Base-by-base conservation (phyloP, 805 yeast genomes). In the Priceomyces fermenticarens region DNA sequence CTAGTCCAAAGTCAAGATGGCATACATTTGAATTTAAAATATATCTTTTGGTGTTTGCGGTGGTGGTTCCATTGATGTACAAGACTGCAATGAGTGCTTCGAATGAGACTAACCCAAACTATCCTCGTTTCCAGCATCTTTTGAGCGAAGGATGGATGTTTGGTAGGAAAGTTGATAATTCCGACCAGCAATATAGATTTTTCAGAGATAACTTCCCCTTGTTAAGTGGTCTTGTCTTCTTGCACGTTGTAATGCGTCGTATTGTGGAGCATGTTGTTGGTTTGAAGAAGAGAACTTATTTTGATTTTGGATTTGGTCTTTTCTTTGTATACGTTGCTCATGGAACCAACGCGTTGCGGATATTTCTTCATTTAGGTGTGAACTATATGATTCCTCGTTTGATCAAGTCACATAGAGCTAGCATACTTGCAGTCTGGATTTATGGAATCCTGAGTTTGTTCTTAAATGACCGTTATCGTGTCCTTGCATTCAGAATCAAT, bases 81-180 rank as follows among this genome's bases (percentile, higher is more conserved):
- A 78, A 78, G 51, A 81, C 93, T 0, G 96, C 93, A 2, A 76
- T 85, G 76, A 83, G 79, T 29, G 91, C 95, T 7, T 83, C 90
- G 27, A 81, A 80, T 52, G 83, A 81, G 48, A 67, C 80, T 2
- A 88, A 86, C 53, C 82, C 85, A 9, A 88, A 88, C 55, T 91
- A 83, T 56, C 72, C 75, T 13, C 67, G 68, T 37, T 88, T 76
- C 55, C 75, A 75, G 48, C 74, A 78, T 37, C 65, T 83, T 30
- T 67, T 91, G 38, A 72, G 83, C 23, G 70, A 79, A 4, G 98
- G 99, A 3, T 91, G 98, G 98, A 65, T 89, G 51, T 78, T 84
- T 57, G 97, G 96, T 7, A 67, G 96, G 17, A 85, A 83, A 61
- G 95, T 88, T 32, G 99, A 93, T 60, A 90, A 91, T 58, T 85